phyloP scores from a whole-genome alignment of 148 eudicot species.

The Simmondsia chinensis region DNA sequence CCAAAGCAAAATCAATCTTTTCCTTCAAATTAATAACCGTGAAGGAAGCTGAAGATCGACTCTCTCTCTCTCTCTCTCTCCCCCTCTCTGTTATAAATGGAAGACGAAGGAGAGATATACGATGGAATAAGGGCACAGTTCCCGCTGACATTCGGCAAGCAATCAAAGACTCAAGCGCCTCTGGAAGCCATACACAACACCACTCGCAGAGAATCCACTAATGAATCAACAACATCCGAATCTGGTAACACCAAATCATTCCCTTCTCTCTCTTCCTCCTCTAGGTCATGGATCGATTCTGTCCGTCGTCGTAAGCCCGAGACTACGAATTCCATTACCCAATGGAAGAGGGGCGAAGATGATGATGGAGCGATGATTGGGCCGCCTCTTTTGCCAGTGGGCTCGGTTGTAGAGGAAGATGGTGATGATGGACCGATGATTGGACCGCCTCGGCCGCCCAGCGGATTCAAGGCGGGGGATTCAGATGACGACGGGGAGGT shows the following conservation, averaged over 20 bases:
- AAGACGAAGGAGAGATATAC: slow-evolving; percentile 62
- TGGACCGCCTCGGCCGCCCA: slow-evolving; percentile 51
- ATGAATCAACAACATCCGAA: slow-evolving; percentile 8
- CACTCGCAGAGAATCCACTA: slow-evolving; percentile 52
- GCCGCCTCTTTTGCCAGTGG: slow-evolving; percentile 27
- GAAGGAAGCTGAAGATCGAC: too few species aligned
- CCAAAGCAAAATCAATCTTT: too few species aligned
- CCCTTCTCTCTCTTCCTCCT: slow-evolving; percentile 44
- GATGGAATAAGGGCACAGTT: slow-evolving; percentile 66
- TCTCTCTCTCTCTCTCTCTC: too few species aligned
- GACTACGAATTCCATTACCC: slow-evolving; percentile 4
- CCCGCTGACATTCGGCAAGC: slow-evolving; percentile 69
- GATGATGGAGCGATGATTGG: slow-evolving; percentile 34
- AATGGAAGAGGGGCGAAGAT: slow-evolving; percentile 14
- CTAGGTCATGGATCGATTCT: slow-evolving; percentile 47
- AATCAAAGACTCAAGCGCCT: slow-evolving; percentile 57
- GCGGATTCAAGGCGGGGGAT: slow-evolving; percentile 15
- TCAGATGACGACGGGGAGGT: slow-evolving; percentile 39
- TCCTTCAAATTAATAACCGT: too few species aligned
- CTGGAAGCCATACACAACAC: slow-evolving; percentile 65
- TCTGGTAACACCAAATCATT: slow-evolving; percentile 3
- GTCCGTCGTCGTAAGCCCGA: slow-evolving; percentile 30
- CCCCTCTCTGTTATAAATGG: too few species aligned
- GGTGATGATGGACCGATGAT: slow-evolving; percentile 31
- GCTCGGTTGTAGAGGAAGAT: slow-evolving; percentile 18